Conservation (phyloP, 352 stramenopile species). For the Pythium rishiriense region DNA sequence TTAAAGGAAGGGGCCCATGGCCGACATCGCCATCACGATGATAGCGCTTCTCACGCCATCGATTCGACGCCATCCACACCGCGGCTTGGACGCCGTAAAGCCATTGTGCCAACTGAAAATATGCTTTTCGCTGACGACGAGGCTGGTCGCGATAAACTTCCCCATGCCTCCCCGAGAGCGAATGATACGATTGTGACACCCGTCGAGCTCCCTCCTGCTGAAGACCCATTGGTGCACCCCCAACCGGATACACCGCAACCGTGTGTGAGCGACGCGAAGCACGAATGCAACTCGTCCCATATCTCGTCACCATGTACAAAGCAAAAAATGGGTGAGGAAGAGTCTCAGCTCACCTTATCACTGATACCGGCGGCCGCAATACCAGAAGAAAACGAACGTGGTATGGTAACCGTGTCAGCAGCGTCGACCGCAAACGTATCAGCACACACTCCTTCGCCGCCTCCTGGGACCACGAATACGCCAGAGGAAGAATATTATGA, state of each 20-base stretch:
- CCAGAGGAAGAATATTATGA: neutral
- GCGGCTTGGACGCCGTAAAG: neutral
- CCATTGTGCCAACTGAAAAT: slow-evolving; percentile 19
- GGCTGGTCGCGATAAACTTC: slow-evolving; percentile 5
- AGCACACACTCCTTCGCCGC: too few relatives aligned
- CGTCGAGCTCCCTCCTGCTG: neutral
- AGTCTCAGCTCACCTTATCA: too few relatives aligned
- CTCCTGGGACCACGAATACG: neutral
- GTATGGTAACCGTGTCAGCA: too few relatives aligned
- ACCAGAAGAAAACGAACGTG: too few relatives aligned
- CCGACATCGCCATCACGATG: neutral
- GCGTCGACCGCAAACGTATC: too few relatives aligned
- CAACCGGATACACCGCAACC: neutral
- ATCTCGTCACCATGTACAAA: too few relatives aligned
- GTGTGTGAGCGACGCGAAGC: neutral
- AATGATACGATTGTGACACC: slow-evolving; percentile 7
- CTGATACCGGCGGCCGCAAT: too few relatives aligned
- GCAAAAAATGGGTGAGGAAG: too few relatives aligned
- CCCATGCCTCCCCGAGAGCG: neutral
- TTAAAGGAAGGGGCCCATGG: too few relatives aligned
- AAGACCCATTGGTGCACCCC: neutral
- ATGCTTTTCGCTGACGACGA: slow-evolving; percentile 12
- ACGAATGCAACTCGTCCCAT: neutral
- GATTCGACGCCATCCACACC: neutral
- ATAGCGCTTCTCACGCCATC: neutral